These are phyloP conservation scores for Sarcomyxa edulis DNA, from an alignment of 768 basidiomycete species.

Conservation along the genomic window DNA sequence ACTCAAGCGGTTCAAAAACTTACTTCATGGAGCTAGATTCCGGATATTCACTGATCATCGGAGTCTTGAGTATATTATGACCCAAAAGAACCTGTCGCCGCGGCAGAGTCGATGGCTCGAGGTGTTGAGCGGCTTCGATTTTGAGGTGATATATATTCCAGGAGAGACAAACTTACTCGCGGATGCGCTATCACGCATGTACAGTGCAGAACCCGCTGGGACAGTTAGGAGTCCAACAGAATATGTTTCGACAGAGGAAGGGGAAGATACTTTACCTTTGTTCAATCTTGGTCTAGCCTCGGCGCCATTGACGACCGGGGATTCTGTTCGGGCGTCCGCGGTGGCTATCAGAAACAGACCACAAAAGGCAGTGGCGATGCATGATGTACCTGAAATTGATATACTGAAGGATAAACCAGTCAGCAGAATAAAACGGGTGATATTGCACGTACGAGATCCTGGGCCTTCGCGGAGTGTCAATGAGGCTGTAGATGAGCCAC, in stretches of 20 bases:
- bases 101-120: slow-evolving; percentile 33
- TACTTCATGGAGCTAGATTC: slow-evolving; percentile 24
- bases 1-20: slow-evolving; percentile 20
- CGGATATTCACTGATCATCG: slow-evolving; percentile 24
- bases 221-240: slow-evolving; percentile 6
- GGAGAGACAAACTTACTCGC: slow-evolving; percentile 25
- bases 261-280: slow-evolving; percentile 49
- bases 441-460: too few relatives aligned
- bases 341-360: too few relatives aligned
- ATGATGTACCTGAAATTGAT: slow-evolving; percentile 9
- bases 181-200: slow-evolving; percentile 23
- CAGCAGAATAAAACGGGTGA: too few relatives aligned
- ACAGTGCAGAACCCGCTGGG: slow-evolving; percentile 11
- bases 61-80: slow-evolving; percentile 19
- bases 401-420: too few relatives aligned
- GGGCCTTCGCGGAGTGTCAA: too few relatives aligned
- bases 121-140: slow-evolving; percentile 21
- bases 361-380: too few relatives aligned
- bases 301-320: too few relatives aligned
- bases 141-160: slow-evolving; percentile 18
- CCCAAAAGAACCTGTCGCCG: slow-evolving; percentile 24
- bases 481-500: slow-evolving; percentile 16
- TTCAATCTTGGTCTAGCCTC: slow-evolving; percentile 75
- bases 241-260: slow-evolving; percentile 9
- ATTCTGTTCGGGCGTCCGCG: too few relatives aligned